Evolutionary conservation across 306 rosid genomes (phyloP).

Genomic region (Cucumis hystrix): DNA sequence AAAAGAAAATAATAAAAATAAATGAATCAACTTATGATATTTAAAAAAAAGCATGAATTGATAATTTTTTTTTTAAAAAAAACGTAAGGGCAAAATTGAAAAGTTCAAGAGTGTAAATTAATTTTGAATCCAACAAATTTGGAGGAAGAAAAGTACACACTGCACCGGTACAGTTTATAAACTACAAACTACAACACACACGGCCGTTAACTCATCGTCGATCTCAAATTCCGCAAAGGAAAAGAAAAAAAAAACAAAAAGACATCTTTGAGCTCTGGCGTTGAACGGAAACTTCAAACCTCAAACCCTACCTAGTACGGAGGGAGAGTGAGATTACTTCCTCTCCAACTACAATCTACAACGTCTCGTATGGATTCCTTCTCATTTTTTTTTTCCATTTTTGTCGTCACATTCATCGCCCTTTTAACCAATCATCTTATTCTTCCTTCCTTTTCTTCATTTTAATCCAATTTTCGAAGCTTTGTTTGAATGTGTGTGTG

Average conservation of each 20-base stretch:
- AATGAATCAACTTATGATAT: not conserved
- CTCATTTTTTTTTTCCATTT: not conserved
- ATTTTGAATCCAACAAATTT: not conserved
- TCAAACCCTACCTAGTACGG: constrained; percentile 1
- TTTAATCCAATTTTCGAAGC: not conserved
- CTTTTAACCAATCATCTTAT: not conserved
- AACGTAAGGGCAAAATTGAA: too few relatives aligned
- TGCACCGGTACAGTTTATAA: not conserved
- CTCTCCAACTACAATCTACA: constrained; percentile 2
- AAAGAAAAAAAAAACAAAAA: not conserved
- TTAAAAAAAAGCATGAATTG: too few relatives aligned
- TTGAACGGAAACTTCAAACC: constrained; percentile 9
- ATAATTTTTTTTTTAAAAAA: too few relatives aligned
- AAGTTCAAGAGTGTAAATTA: too few relatives aligned
- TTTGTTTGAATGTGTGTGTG: not conserved
- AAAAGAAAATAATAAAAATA: too few relatives aligned
- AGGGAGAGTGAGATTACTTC: not conserved
- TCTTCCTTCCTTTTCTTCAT: not conserved
- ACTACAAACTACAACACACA: not conserved
- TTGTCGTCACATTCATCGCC: not conserved
- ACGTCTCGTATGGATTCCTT: constrained; percentile 6
- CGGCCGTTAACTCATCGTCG: not conserved
- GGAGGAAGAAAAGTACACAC: not conserved
- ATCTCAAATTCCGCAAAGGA: not conserved
- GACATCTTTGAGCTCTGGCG: not conserved